Conservation (phyloP, 208 protist species). For the Leishmania major region DNA sequence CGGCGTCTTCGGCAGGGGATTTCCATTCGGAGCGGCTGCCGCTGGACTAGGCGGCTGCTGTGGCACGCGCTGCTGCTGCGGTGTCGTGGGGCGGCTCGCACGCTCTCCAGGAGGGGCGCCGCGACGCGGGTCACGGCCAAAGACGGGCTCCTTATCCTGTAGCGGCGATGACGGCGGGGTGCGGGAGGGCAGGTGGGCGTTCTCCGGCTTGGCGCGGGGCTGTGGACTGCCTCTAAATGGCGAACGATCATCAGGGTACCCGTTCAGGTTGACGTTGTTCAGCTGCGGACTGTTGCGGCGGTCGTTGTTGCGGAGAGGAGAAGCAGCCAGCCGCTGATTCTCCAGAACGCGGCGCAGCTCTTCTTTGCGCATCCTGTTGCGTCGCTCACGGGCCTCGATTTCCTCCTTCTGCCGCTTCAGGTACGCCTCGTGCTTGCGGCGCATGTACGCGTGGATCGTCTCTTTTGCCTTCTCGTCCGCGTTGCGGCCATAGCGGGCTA, state of each 20-base stretch:
- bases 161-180: conserved; percentile 20
- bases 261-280: background rate
- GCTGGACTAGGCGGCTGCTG: conserved; percentile 6
- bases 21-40: conserved; percentile 4
- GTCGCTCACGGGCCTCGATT: conserved; percentile 48
- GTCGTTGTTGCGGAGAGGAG: conserved; percentile 32
- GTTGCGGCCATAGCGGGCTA: conserved; percentile 74
- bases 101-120: conserved; percentile 4
- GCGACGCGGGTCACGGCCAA: conserved; percentile 29
- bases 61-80: conserved; percentile 8
- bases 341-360: conserved; percentile 75
- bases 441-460: conserved; percentile 90
- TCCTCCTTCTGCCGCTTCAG: conserved; percentile 61
- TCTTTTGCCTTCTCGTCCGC: conserved; percentile 73
- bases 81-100: conserved; percentile 21
- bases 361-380: conserved; percentile 57
- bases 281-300: conserved; percentile 10
- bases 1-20: conserved; percentile 1
- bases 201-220: conserved; percentile 10
- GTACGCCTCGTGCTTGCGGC: conserved; percentile 88
- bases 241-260: conserved; percentile 2
- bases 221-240: conserved; percentile 17
- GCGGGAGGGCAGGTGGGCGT: background rate
- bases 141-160: background rate
- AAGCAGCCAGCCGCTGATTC: conserved; percentile 43